Evolutionary conservation across 352 stramenopile genomes (phyloP).

Genomic region (Phytophthora boehmeriae): DNA sequence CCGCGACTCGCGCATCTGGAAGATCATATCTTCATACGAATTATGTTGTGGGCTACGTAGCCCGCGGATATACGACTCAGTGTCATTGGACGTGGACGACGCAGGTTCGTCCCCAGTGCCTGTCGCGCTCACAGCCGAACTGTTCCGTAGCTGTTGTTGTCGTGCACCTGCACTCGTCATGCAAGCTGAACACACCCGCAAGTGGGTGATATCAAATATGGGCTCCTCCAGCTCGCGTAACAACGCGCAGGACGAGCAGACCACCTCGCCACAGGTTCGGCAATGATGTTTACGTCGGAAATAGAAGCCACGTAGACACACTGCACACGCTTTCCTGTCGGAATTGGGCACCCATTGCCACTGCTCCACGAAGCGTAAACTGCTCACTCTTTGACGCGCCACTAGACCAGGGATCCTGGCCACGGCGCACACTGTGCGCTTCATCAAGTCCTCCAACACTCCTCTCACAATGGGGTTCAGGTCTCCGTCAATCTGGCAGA

Average conservation of each 20-base stretch:
- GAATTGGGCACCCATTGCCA: slow-evolving; percentile 82
- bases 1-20: slow-evolving; percentile 55
- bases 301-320: slow-evolving; percentile 76
- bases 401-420: slow-evolving; percentile 53
- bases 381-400: slow-evolving; percentile 68
- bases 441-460: slow-evolving; percentile 69
- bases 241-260: slow-evolving; percentile 69
- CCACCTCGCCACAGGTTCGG: slow-evolving; percentile 71
- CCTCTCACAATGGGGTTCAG: slow-evolving; percentile 47
- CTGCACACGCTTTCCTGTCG: slow-evolving; percentile 71
- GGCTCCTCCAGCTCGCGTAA: slow-evolving; percentile 67
- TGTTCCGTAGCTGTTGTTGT: slow-evolving; percentile 22
- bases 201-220: slow-evolving; percentile 69
- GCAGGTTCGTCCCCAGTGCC: slow-evolving; percentile 38
- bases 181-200: slow-evolving; percentile 70
- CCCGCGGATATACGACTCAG: slow-evolving; percentile 55
- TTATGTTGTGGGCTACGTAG: slow-evolving; percentile 57
- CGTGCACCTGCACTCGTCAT: slow-evolving; percentile 45
- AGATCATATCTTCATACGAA: slow-evolving; percentile 67
- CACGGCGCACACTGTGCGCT: slow-evolving; percentile 54
- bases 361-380: slow-evolving; percentile 74
- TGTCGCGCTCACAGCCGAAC: slow-evolving; percentile 14
- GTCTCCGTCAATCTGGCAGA: slow-evolving; percentile 77
- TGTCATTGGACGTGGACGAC: slow-evolving; percentile 60
- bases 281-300: slow-evolving; percentile 81